phyloP scores from a whole-genome alignment of 2,329 filamentous ascomycete genomes.

The Podosphaera xanthii region DNA sequence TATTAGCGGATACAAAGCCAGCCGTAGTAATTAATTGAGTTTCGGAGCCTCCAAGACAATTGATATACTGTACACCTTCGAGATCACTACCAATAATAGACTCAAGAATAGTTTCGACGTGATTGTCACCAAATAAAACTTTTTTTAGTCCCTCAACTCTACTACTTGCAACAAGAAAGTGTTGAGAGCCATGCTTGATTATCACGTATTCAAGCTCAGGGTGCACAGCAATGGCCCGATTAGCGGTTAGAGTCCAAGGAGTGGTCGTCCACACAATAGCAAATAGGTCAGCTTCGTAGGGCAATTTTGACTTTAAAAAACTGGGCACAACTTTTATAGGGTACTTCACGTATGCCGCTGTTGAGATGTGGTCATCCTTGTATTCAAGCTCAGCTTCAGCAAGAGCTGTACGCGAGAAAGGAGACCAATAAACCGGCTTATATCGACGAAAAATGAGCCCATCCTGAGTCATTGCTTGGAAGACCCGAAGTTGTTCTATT shows the following conservation, averaged over 20 bases:
- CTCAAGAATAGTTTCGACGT: constrained; percentile 25
- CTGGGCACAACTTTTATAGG: constrained; percentile 31
- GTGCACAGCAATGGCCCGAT: constrained; percentile 69
- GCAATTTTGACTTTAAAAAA: constrained; percentile 20
- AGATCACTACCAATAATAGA: constrained; percentile 43
- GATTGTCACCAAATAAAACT: constrained; percentile 18
- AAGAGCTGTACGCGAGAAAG: constrained; percentile 54
- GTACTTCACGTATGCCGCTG: constrained; percentile 60
- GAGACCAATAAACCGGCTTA: constrained; percentile 75
- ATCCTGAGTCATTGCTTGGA: constrained; percentile 49
- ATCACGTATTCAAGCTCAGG: constrained; percentile 51
- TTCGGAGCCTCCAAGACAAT: constrained; percentile 38
- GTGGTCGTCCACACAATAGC: constrained; percentile 98
- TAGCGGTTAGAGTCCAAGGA: constrained; percentile 89
- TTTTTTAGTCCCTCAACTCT: constrained; percentile 37
- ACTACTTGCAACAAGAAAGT: constrained; percentile 48
- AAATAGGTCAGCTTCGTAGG: constrained; percentile 28
- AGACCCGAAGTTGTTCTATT: constrained; percentile 50
- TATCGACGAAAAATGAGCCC: constrained; percentile 55
- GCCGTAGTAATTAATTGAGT: constrained; percentile 59
- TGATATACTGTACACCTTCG: constrained; percentile 40
- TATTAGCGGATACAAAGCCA: constrained; percentile 69
- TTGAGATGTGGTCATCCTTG: constrained; percentile 48
- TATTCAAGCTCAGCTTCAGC: constrained; percentile 76
- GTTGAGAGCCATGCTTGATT: constrained; percentile 31